These are phyloP conservation scores for Asterochloris sp. DNA, from an alignment of 139 green algal species.

Conservation along the genomic window DNA sequence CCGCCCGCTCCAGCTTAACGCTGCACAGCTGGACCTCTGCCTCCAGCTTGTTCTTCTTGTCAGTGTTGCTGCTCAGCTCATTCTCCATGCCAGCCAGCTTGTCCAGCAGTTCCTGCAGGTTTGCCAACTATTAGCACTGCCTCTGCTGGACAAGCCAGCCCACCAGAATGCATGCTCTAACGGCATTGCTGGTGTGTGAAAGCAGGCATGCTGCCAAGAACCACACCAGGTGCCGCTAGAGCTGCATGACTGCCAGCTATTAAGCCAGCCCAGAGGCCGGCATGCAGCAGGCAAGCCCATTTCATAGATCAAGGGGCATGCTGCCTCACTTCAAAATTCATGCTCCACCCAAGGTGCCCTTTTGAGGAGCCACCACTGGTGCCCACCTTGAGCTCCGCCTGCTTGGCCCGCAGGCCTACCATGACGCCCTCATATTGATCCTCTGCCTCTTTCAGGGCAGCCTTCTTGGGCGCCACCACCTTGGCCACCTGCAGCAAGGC, in stretches of 20 bases:
- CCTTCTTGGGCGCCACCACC: conserved; percentile 72
- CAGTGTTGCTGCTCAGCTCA: conserved; percentile 55
- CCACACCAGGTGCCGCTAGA: no score
- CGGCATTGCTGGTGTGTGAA: not conserved
- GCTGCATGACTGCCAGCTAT: no score
- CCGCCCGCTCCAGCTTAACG: conserved; percentile 65
- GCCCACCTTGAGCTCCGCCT: conserved; percentile 55
- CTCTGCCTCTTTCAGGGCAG: conserved; percentile 66
- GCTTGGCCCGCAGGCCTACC: conserved; percentile 68
- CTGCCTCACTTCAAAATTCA: no score
- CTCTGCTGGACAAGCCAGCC: not conserved
- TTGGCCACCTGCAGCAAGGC: conserved; percentile 16
- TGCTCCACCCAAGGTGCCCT: no score
- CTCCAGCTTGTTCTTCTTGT: conserved; percentile 69
- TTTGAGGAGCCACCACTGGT: no score
- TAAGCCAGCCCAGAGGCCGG: no score
- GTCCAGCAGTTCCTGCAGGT: conserved; percentile 45
- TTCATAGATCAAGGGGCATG: no score
- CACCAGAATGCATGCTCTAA: not conserved
- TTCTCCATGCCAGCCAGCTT: conserved; percentile 70
- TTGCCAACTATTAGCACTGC: not conserved
- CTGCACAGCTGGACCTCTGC: conserved; percentile 71
- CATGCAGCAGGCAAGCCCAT: no score
- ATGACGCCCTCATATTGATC: conserved; percentile 62
- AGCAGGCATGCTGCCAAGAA: no score